Evolutionary conservation across 352 stramenopile species (phyloP).

Genomic region (Phytopythium helicoides): DNA sequence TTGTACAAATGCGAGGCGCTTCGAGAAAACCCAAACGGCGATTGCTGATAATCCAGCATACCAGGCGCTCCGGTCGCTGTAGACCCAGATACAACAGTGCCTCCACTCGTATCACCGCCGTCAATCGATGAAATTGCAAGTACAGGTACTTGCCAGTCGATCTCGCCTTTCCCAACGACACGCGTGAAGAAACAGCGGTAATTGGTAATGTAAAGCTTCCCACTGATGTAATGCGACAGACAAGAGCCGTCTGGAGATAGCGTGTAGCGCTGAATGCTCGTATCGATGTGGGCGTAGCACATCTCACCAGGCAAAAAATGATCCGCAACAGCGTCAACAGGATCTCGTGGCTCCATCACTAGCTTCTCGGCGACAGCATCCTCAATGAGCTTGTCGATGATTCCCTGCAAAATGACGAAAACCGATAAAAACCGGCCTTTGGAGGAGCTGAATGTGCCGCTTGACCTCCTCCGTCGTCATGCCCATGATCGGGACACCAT

Average conservation of each 20-base stretch:
- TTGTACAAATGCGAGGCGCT: conserved; percentile 49
- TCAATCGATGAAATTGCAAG: conserved; percentile 74
- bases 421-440: conserved; percentile 68
- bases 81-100: background rate
- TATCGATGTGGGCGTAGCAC: conserved; percentile 79
- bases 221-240: conserved; percentile 63
- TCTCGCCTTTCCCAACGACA: conserved; percentile 38
- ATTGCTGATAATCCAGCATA: background rate
- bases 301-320: conserved; percentile 69
- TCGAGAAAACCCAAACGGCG: too few relatives aligned
- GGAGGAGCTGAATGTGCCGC: conserved; percentile 65
- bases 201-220: conserved; percentile 81
- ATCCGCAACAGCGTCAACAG: conserved; percentile 7
- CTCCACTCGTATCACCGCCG: conserved; percentile 7
- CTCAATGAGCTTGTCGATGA: conserved; percentile 1
- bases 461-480: conserved; percentile 82
- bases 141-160: conserved; percentile 78
- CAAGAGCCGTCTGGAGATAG: conserved; percentile 67
- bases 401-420: conserved; percentile 48
- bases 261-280: conserved; percentile 59
- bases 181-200: conserved; percentile 80
- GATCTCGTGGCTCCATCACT: conserved; percentile 2
- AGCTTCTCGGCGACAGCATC: background rate
- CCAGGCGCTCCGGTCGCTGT: background rate
- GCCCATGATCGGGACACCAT: conserved; percentile 65